Base-by-base conservation (phyloP, 2,329 filamentous ascomycete genomes). In the Scedosporium aurantiacum region DNA sequence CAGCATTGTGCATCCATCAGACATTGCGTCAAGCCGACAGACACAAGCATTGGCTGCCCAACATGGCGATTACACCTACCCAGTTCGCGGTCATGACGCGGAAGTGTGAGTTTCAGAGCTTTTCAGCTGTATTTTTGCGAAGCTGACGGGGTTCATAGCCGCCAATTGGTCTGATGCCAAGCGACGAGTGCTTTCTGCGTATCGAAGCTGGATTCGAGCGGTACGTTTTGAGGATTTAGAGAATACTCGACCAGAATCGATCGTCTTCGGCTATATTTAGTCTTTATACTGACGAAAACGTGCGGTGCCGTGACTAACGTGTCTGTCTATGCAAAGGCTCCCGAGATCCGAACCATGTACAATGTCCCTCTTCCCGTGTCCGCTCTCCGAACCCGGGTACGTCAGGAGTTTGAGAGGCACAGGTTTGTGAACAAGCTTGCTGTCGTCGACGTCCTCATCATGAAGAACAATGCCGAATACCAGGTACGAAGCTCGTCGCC, bases 281-380 rank as follows among this genome's bases (percentile, higher is more conserved):
- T 47, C 7, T 23, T 14, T 6, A 58, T 58, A 16, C n/a, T 25
- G 23, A 2, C 8, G 4, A 21, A 40, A 14, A n/a, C 8, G 8
- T 28, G 5, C 14, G 16, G 41, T n/a, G 21, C n/a, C 21, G 41
- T n/a, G 16, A 23, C 58, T 60, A 52, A 60, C 32, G 18, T 16
- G 40, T 12, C 32, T n/a, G 45, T 16, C 16, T 40, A 12, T 52
- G n/a, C 28, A 25, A 16, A 99, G 94, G 91, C 91, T 47, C 93
- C 94, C 64, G 92, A 97, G 74, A 93, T 99, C 72, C 94, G 97
- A 76, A 89, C 86, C 64, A 96, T 97, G 91, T 99, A 99, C 84
- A 89, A 89, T 65, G 80, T 99, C 71, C 90, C 90, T 73, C 84
- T 96, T 71, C 91, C 93, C 60, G 86, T 97, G 60, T 89, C 93